These are phyloP conservation scores for Pythium guiyangense DNA, from an alignment of 352 stramenopile genomes.

Conservation along the genomic window DNA sequence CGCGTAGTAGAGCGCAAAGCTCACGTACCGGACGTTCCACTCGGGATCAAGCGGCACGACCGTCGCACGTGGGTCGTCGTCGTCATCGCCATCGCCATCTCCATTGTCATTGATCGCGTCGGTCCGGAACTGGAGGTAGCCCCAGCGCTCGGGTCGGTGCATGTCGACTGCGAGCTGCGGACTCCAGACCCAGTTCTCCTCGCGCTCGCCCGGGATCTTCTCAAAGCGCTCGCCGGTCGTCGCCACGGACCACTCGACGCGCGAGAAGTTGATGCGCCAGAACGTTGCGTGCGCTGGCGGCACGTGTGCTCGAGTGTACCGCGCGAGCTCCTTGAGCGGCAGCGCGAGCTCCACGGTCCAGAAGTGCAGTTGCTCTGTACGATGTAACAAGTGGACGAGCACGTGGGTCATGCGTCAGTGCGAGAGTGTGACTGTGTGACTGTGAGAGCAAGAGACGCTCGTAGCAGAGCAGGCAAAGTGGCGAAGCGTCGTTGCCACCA, in stretches of 20 bases:
- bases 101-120: slow-evolving; percentile 6
- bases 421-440: slow-evolving; percentile 17
- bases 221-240: slow-evolving; percentile 31
- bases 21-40: slow-evolving; percentile 44
- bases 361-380: slow-evolving; percentile 37
- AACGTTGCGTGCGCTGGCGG: slow-evolving; percentile 40
- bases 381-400: no score
- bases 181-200: slow-evolving; percentile 90
- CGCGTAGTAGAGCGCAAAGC: slow-evolving; percentile 74
- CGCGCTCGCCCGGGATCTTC: slow-evolving; percentile 36
- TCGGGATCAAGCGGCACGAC: slow-evolving; percentile 33
- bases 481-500: no score
- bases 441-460: neutral
- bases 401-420: no score
- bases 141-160: slow-evolving; percentile 88
- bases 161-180: slow-evolving; percentile 80
- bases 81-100: no score
- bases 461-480: neutral
- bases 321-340: no score
- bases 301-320: no score
- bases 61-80: no score
- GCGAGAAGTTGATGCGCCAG: slow-evolving; percentile 89
- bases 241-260: slow-evolving; percentile 72
- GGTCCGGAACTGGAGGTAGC: slow-evolving; percentile 78
- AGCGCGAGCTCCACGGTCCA: no score